These are phyloP conservation scores for Sporothrix phasma DNA, from an alignment of 2,329 filamentous ascomycete species.

Conservation along the genomic window DNA sequence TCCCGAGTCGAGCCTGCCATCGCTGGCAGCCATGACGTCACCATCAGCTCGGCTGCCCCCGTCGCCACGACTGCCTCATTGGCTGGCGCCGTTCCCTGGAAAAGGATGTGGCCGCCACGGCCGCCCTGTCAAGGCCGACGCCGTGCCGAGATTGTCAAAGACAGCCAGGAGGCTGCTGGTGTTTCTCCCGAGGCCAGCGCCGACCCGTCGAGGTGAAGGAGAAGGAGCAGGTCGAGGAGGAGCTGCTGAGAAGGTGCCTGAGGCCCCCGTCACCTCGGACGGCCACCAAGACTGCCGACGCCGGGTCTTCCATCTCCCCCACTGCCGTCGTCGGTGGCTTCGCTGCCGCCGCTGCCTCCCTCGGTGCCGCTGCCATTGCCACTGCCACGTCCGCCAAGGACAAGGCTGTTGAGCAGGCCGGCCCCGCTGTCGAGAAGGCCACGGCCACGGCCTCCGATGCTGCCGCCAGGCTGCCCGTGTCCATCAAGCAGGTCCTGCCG, in stretches of 20 bases:
- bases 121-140: neutral
- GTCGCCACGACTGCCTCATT: conserved; percentile 58
- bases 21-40: conserved; percentile 30
- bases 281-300: conserved; percentile 39
- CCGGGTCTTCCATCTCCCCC: conserved; percentile 22
- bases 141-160: conserved; percentile 52
- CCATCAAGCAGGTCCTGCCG: conserved; percentile 43
- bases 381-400: conserved; percentile 30
- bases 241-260: conserved; percentile 58
- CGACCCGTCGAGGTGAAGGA: conserved; percentile 56
- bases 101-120: conserved; percentile 32
- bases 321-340: conserved; percentile 18
- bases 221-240: conserved; percentile 61
- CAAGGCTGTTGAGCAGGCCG: conserved; percentile 29
- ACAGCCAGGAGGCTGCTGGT: conserved; percentile 59
- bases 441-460: conserved; percentile 29
- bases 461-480: conserved; percentile 41
- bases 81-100: conserved; percentile 54
- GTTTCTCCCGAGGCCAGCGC: conserved; percentile 59
- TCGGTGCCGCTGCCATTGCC: conserved; percentile 22
- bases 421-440: conserved; percentile 10
- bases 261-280: conserved; percentile 48
- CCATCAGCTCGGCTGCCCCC: conserved; percentile 44
- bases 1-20: conserved; percentile 73
- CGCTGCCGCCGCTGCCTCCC: conserved; percentile 32